A percentile compares a stretch with the other conserved stretches of the same genome.
These are phyloP conservation scores for Pythium phragmiticola DNA, from an alignment of 352 stramenopile species.

Conservation along the genomic window DNA sequence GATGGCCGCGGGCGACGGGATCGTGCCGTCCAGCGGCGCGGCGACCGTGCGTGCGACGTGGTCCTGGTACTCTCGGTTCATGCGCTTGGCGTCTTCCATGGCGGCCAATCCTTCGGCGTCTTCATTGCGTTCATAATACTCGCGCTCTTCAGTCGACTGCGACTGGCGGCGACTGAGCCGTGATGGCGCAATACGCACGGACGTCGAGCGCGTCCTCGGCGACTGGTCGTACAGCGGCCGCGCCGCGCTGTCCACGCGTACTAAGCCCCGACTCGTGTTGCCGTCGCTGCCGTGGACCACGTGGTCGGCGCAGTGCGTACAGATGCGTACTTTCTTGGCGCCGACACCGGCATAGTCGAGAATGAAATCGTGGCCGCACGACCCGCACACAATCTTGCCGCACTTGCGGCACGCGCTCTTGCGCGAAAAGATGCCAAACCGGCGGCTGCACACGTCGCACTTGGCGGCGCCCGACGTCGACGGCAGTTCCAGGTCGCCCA, in stretches of 20 bases:
- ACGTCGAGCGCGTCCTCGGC: constrained; percentile 15
- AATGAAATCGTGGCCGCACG: constrained; percentile 52
- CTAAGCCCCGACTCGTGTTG: background rate
- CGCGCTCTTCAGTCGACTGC: constrained; percentile 51
- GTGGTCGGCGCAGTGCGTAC: constrained; percentile 50
- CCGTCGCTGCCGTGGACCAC: constrained; percentile 29
- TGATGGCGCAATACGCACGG: constrained; percentile 1
- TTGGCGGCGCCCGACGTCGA: constrained; percentile 40
- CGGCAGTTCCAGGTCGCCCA: constrained; percentile 62
- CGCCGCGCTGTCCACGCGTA: constrained; percentile 18
- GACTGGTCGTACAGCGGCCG: constrained; percentile 51
- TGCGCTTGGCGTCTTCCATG: constrained; percentile 65
- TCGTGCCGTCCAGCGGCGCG: too few relatives aligned
- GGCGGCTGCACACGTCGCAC: constrained; percentile 52
- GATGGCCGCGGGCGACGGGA: too few relatives aligned
- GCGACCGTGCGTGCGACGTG: constrained; percentile 31
- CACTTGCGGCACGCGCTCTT: constrained; percentile 74
- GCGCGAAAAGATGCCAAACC: constrained; percentile 66
- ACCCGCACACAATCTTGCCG: constrained; percentile 65
- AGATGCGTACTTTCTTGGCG: constrained; percentile 72
- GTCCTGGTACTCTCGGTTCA: constrained; percentile 65
- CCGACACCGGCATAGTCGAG: constrained; percentile 49
- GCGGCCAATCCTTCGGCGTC: constrained; percentile 45
- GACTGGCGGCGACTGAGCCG: constrained; percentile 37
- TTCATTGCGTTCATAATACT: constrained; percentile 58